A percentile compares a stretch with the other conserved stretches of the same genome.
These are phyloP conservation scores for Chionographis japonica DNA, from an alignment of 106 monocot genomes.

Conservation along the genomic window DNA sequence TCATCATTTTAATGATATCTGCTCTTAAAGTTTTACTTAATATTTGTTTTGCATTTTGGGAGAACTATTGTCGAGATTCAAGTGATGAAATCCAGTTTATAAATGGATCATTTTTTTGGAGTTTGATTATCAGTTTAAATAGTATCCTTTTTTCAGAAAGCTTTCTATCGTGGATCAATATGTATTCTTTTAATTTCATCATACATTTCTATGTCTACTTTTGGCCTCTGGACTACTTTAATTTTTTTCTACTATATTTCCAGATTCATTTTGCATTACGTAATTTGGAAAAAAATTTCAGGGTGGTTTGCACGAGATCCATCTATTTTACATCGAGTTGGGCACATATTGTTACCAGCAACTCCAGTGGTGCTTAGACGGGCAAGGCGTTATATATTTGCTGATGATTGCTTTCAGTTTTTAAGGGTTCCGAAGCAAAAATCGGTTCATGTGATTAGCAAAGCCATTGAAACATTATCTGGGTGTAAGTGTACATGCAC, in stretches of 20 bases:
- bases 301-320: slow-evolving; percentile 81
- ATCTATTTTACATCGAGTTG: slow-evolving; percentile 62
- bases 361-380: slow-evolving; percentile 29
- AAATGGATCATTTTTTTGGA: too few species aligned
- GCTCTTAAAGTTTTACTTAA: too few species aligned
- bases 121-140: too few species aligned
- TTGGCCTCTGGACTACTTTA: not conserved
- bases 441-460: slow-evolving; percentile 64
- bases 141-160: too few species aligned
- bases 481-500: slow-evolving; percentile 64
- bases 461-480: slow-evolving; percentile 68
- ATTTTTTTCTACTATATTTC: not conserved
- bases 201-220: not conserved
- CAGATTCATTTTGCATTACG: not conserved
- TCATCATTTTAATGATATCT: too few species aligned
- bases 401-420: slow-evolving; percentile 93
- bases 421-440: slow-evolving; percentile 74
- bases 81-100: too few species aligned
- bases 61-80: too few species aligned
- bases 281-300: slow-evolving; percentile 19
- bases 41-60: too few species aligned
- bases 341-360: slow-evolving; percentile 64
- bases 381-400: slow-evolving; percentile 60
- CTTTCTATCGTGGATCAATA: not conserved
- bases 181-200: not conserved